phyloP scores from a whole-genome alignment of 2,329 filamentous ascomycete genomes.

The Ophiostoma ulmi region DNA sequence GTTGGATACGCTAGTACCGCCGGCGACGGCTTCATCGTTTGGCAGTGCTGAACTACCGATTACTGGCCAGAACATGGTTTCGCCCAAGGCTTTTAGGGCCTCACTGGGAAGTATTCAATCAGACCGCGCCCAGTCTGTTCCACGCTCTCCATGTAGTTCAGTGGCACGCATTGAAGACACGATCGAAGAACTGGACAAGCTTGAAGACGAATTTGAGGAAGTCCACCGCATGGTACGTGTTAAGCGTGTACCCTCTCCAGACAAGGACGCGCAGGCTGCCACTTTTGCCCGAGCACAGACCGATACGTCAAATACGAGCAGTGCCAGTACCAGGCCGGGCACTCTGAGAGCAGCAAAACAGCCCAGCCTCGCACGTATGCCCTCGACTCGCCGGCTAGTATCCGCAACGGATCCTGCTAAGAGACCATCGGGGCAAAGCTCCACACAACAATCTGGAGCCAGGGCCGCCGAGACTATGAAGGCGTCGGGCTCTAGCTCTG shows the following conservation, averaged over 20 bases:
- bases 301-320: conserved; percentile 38
- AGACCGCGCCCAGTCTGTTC: conserved; percentile 19
- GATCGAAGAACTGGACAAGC: conserved; percentile 55
- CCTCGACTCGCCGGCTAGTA: neutral
- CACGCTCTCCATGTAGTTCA: conserved; percentile 24
- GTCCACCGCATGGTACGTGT: conserved; percentile 41
- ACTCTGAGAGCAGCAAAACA: conserved; percentile 14
- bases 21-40: neutral
- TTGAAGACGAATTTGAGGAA: conserved; percentile 58
- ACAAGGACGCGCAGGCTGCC: conserved; percentile 30
- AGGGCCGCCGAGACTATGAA: conserved; percentile 25
- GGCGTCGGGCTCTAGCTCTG: conserved; percentile 26
- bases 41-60: neutral
- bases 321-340: conserved; percentile 35
- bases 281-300: conserved; percentile 19
- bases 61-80: neutral
- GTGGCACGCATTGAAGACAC: conserved; percentile 56
- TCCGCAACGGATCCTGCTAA: neutral
- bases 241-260: conserved; percentile 34
- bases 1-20: conserved; percentile 22
- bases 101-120: conserved; percentile 6
- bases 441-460: neutral
- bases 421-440: neutral
- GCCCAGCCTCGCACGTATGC: neutral
- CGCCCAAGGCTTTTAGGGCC: conserved; percentile 17